phyloP scores from a whole-genome alignment of 139 green algal species.

The Chlorella sp. region DNA sequence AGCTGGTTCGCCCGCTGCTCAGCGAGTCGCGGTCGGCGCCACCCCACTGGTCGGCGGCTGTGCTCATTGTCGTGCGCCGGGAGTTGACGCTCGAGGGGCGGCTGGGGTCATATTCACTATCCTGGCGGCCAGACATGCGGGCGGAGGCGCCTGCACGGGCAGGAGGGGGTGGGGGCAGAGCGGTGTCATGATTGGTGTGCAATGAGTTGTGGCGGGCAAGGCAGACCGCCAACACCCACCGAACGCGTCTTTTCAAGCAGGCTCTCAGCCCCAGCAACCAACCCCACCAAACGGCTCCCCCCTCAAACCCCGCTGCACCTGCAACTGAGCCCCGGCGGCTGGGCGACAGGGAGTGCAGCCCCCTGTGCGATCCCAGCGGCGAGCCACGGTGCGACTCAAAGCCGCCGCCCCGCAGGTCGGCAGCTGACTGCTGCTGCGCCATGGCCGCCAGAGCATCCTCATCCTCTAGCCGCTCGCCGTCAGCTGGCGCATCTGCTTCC shows the following conservation, averaged over 20 bases:
- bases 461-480: background rate
- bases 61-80: no score
- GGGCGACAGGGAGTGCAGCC: background rate
- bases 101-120: no score
- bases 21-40: background rate
- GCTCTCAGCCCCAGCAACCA: no score
- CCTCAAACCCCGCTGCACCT: background rate
- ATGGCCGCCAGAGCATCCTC: background rate
- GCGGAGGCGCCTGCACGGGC: no score
- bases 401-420: background rate
- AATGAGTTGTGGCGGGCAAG: no score
- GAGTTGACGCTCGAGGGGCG: background rate
- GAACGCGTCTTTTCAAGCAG: no score
- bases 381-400: background rate
- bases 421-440: no score
- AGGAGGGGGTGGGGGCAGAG: no score
- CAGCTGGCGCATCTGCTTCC: background rate
- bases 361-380: background rate
- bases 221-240: no score
- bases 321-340: background rate
- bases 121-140: no score
- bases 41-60: background rate
- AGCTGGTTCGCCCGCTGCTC: slow-evolving; percentile 1
- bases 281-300: no score
- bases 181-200: no score